phyloP scores from a whole-genome alignment of 768 basidiomycete genomes.

The Russula vinacea region DNA sequence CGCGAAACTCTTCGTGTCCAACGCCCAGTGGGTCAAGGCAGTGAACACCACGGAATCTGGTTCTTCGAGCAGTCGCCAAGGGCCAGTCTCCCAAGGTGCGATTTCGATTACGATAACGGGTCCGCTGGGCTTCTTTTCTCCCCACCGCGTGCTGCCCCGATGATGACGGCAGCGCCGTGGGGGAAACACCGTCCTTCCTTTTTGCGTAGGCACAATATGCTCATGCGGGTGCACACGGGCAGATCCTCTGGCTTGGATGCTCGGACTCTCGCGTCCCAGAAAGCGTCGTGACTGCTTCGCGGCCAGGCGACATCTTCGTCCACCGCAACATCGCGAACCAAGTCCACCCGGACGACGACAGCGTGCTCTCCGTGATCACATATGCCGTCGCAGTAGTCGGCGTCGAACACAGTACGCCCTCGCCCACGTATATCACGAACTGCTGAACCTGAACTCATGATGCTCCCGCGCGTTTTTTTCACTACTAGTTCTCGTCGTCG shows the following conservation, averaged over 20 bases:
- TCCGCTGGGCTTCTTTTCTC: constrained; percentile 2
- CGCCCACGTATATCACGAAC: neutral
- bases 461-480: neutral
- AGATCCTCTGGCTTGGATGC: constrained; percentile 80
- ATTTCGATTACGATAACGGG: constrained; percentile 9
- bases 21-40: constrained; percentile 67
- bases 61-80: constrained; percentile 61
- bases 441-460: neutral
- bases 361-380: constrained; percentile 63
- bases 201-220: neutral
- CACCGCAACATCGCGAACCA: constrained; percentile 90
- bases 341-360: constrained; percentile 68
- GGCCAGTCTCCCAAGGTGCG: constrained; percentile 66
- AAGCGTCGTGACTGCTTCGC: constrained; percentile 60
- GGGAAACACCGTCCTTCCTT: constrained; percentile 4
- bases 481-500: constrained; percentile 77
- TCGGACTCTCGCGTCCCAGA: constrained; percentile 86
- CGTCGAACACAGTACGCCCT: constrained; percentile 69
- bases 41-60: constrained; percentile 53
- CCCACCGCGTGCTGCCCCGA: constrained; percentile 4
- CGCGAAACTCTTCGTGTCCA: constrained; percentile 45
- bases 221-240: neutral
- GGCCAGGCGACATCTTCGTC: constrained; percentile 80
- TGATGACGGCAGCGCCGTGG: neutral
- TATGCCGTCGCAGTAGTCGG: constrained; percentile 71